Conservation (phyloP, 2,329 filamentous ascomycete species). For the Sporothrix pallida region DNA sequence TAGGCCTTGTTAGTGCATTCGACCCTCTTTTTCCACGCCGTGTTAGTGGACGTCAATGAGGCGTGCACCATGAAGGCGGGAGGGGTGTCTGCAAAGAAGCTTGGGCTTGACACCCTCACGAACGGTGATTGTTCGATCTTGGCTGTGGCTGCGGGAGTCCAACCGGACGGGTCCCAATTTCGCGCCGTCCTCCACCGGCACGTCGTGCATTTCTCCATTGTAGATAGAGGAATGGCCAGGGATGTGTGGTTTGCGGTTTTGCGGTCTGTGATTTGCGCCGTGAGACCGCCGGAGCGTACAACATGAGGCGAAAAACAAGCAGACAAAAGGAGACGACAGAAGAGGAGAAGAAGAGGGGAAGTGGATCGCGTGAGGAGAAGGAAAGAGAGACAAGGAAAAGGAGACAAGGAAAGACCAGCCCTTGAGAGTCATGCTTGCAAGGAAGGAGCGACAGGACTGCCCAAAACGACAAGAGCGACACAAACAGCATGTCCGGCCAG, state of each 20-base stretch:
- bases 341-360: neutral
- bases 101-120: neutral
- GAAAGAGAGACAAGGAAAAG: neutral
- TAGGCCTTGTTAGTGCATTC: neutral
- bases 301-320: neutral
- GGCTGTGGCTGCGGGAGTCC: neutral
- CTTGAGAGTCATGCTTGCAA: neutral
- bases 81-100: neutral
- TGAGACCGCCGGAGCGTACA: neutral
- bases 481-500: no score
- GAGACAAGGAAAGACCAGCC: neutral
- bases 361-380: neutral
- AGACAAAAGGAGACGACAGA: neutral
- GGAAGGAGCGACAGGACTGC: slow-evolving; percentile 13
- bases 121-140: neutral
- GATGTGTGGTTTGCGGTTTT: neutral
- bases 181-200: slow-evolving; percentile 18
- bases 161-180: slow-evolving; percentile 25
- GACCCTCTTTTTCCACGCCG: slow-evolving; percentile 27
- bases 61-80: neutral
- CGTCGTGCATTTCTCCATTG: no score
- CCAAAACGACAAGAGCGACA: no score
- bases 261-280: no score
- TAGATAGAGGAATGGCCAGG: neutral
- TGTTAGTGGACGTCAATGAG: neutral